Base-by-base conservation (phyloP, 192 early-diverging fungal species). In the Rhizoclosmatium globosum region DNA sequence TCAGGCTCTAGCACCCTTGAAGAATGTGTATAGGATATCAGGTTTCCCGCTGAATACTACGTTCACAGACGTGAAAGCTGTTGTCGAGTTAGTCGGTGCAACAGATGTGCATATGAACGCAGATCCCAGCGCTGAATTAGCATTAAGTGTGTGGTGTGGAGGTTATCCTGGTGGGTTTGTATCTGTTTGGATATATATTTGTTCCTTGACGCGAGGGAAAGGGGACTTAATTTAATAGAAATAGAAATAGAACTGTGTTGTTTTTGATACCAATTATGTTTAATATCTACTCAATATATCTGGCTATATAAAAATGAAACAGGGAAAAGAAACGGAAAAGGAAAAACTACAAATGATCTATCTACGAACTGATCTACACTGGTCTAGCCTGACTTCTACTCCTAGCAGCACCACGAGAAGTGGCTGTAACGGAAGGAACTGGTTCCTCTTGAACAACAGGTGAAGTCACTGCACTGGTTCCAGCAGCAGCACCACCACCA, bases 101-200 rank as follows among this genome's bases (percentile, higher is more conserved):
- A 86, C 85, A 21, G 85, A 81, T 73, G 81, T 84, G 1, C 77
- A 84, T 61, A 60, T 79, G 68, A 81, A 80, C 42, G 76, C 83
- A 13, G 75, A 68, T 38, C 53, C 66, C 2, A 64, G 60, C 13
- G 85, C 85, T 1, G 85, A 86, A 61, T 86, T 86, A 58, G 78
- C 84, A 23, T 4, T 86, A 15, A 69, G 83, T 15, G 85, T 86
- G 7, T 73, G 77, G 65, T 85, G 84, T 47, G 77, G 67, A 2
- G 82, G 76, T 9, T 86, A 87, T 80, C 85, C 85, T 45, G 82
- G 85, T 4, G 67, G 72, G 4, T 84, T 85, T 68, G 74, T 85
- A 6, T 72, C 73, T 64, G 78, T 85, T 9, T 85, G 83, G 83
- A 47, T 85, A 6, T 85, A 81, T 76, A 66, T 83, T 45, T 84